Conservation (phyloP, 2,329 filamentous ascomycete species). For the Hawksworthiomyces lignivorus region DNA sequence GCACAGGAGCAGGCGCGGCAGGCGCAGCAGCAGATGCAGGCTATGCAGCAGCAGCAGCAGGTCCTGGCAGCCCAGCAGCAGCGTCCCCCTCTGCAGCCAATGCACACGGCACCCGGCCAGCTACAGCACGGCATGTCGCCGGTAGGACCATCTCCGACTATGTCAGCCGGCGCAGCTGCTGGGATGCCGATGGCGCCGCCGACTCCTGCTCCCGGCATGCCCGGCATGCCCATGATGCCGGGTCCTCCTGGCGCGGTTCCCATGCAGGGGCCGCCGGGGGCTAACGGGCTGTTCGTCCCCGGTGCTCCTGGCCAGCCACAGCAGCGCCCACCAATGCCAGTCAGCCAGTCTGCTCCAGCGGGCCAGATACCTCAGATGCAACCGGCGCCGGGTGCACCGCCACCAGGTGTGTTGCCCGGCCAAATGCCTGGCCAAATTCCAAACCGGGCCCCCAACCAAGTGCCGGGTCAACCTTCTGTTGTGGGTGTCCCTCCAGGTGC, state of each 20-base stretch:
- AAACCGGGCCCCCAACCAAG: background rate
- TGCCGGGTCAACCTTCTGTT: background rate
- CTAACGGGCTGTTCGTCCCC: background rate
- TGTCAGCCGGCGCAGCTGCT: background rate
- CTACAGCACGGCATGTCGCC: constrained; percentile 3
- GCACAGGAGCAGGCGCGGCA: constrained; percentile 1
- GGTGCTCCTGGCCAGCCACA: background rate
- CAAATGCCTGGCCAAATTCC: background rate
- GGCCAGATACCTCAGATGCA: background rate
- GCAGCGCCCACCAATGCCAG: background rate
- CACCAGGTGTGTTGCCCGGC: background rate
- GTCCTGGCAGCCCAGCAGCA: background rate
- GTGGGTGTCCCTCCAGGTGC: background rate
- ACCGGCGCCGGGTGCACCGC: background rate
- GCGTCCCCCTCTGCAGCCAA: background rate
- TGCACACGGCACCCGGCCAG: constrained; percentile 5
- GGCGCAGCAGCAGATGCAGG: background rate
- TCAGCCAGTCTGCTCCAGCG: background rate
- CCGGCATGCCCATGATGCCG: too few relatives aligned
- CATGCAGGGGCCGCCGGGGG: background rate
- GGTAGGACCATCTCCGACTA: too few relatives aligned
- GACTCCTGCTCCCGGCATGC: background rate
- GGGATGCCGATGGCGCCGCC: background rate
- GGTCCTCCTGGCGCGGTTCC: too few relatives aligned
- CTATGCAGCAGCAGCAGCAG: constrained; percentile 5